Conservation (phyloP, 805 yeast genomes). For the Myxozyma neotropica region DNA sequence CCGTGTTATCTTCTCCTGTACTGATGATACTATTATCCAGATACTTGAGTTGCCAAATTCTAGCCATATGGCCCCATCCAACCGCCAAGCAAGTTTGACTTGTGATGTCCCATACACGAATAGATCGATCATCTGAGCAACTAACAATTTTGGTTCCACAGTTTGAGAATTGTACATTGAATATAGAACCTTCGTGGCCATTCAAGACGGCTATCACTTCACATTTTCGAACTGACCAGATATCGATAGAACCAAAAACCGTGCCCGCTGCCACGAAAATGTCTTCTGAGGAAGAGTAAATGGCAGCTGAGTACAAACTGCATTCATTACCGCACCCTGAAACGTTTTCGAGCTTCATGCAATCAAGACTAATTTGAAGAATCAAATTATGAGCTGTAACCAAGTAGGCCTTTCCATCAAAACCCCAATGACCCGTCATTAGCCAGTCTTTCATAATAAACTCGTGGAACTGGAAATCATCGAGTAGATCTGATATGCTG, state of each 20-base stretch:
- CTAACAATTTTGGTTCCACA: slow-evolving; percentile 62
- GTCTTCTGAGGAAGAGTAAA: slow-evolving; percentile 49
- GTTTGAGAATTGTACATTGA: slow-evolving; percentile 67
- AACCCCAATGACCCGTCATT: slow-evolving; percentile 57
- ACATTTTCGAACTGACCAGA: slow-evolving; percentile 64
- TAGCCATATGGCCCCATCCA: slow-evolving; percentile 96
- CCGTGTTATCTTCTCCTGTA: slow-evolving; percentile 84
- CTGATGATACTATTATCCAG: slow-evolving; percentile 54
- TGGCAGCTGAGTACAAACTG: slow-evolving; percentile 83
- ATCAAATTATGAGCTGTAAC: slow-evolving; percentile 82
- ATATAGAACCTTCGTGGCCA: slow-evolving; percentile 90
- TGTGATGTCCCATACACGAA: slow-evolving; percentile 68
- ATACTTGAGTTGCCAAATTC: slow-evolving; percentile 84
- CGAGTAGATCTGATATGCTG: slow-evolving; percentile 41
- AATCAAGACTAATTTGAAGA: slow-evolving; percentile 44
- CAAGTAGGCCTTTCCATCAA: slow-evolving; percentile 49
- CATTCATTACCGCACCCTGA: slow-evolving; percentile 37
- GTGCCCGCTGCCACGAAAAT: slow-evolving; percentile 84
- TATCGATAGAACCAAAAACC: slow-evolving; percentile 80
- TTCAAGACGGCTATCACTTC: slow-evolving; percentile 57
- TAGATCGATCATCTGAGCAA: slow-evolving; percentile 93
- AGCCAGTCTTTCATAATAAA: slow-evolving; percentile 76
- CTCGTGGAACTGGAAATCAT: slow-evolving; percentile 30
- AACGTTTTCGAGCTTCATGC: slow-evolving; percentile 2
- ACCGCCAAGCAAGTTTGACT: slow-evolving; percentile 64